Base-by-base conservation (phyloP, 192 early-diverging fungal species). In the Rhizoclosmatium globosum region DNA sequence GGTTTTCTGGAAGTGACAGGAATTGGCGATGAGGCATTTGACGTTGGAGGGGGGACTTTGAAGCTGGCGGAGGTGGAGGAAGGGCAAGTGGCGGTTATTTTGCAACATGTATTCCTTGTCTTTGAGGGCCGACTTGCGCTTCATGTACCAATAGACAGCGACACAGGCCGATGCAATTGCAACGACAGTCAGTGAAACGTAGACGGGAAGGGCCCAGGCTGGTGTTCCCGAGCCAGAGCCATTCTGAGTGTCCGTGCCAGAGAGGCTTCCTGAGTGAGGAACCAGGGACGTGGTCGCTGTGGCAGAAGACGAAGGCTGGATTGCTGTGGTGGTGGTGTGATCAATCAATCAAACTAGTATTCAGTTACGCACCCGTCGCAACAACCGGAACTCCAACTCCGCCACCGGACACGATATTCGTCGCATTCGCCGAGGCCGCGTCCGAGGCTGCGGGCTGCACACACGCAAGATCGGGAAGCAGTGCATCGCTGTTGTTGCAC, bases 121-220 rank as follows among this genome's bases (percentile, higher is more conserved):
- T 19, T 23, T 46, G 3, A 19, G 4, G 47, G 11, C 19, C n/a
- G 31, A 9, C 46, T 76, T 76, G 13, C 74, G 74, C 47, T 76
- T 76, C 74, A 76, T 76, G 64, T 66, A 76, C n/a, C 64, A 76
- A 43, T 67, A 76, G 47, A 76, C 74, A 53, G 74, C 74, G 41
- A 66, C 48, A 31, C 45, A 2, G 47, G 64, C 74, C 13, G 19
- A 46, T 4, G 53, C 13, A 2, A 67, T 64, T 11, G 64, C 74
- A 6, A 76, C 11, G 44, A 76, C 44, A 4, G 74, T 53, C 15
- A 76, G 50, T 2, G 74, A 41, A 3, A 76, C 9, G 31, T 64
- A 66, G 15, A 76, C 62, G 21, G 74, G 74, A 42, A 76, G 4
- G 9, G 74, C 64, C 31, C 48, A 66, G 1, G 59, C 15, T 17